These are phyloP conservation scores for Aspergillus amoenus DNA, from an alignment of 2,329 filamentous ascomycete species.

Conservation along the genomic window DNA sequence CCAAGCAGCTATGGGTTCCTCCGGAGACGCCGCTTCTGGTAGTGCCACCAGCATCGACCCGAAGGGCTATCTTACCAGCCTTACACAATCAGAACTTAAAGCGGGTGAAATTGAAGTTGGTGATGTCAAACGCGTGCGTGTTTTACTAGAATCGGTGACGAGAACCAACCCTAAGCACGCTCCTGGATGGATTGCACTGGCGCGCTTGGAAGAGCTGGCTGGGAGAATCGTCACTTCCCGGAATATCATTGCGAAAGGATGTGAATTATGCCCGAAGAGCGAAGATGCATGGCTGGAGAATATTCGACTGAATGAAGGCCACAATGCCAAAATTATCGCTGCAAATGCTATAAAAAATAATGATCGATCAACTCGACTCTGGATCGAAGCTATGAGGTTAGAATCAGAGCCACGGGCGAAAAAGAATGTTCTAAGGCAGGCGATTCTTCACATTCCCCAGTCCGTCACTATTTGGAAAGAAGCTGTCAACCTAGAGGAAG, in stretches of 20 bases:
- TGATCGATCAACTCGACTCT: conserved; percentile 80
- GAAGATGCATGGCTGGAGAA: conserved; percentile 97
- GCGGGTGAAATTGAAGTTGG: conserved; percentile 83
- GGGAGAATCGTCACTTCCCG: conserved; percentile 88
- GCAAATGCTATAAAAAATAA: conserved; percentile 92
- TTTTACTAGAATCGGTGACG: conserved; percentile 92
- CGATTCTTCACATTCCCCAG: conserved; percentile 87
- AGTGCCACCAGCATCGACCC: conserved; percentile 90
- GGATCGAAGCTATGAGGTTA: conserved; percentile 93
- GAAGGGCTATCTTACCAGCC: conserved; percentile 90
- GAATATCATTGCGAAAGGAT: conserved; percentile 83
- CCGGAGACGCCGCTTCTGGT: conserved; percentile 68
- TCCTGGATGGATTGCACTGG: conserved; percentile 93
- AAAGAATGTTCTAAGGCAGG: conserved; percentile 89
- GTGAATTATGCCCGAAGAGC: conserved; percentile 86
- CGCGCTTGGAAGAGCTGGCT: conserved; percentile 86
- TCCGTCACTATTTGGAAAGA: conserved; percentile 98
- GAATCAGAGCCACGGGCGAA: conserved; percentile 80
- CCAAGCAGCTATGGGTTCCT: conserved; percentile 73
- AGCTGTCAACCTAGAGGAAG: conserved; percentile 91
- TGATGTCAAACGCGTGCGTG: conserved; percentile 90
- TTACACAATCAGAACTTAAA: conserved; percentile 77
- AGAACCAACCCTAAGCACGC: conserved; percentile 95
- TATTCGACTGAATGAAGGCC: conserved; percentile 85
- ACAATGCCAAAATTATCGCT: conserved; percentile 94